Evolutionary conservation across 768 basidiomycete genomes (phyloP).

Genomic region (Strobilomyces dryophilus): DNA sequence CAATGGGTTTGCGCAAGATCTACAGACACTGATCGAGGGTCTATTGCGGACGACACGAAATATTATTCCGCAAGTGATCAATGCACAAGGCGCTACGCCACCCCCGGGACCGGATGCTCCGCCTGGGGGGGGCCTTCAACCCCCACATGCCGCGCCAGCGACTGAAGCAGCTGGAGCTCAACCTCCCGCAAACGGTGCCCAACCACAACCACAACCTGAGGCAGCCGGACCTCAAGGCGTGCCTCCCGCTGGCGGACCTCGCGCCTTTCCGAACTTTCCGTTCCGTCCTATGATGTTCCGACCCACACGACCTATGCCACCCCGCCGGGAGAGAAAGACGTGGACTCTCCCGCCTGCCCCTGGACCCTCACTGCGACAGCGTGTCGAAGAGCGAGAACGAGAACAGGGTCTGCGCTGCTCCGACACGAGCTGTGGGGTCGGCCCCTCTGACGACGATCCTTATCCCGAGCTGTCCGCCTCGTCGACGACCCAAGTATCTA

Average conservation of each 20-base stretch:
- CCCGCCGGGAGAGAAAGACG: slow-evolving; percentile 35
- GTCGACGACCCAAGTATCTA: slow-evolving; percentile 20
- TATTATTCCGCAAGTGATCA: slow-evolving; percentile 22
- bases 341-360: slow-evolving; percentile 65
- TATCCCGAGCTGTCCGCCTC: slow-evolving; percentile 28
- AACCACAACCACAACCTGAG: slow-evolving; percentile 10
- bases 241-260: slow-evolving; percentile 6
- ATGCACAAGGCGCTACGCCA: slow-evolving; percentile 8
- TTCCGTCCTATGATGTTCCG: slow-evolving; percentile 21
- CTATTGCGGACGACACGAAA: slow-evolving; percentile 24
- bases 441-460: slow-evolving; percentile 72
- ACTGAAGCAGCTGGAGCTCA: slow-evolving; percentile 7
- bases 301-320: slow-evolving; percentile 22
- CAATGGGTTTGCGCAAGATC: slow-evolving; percentile 18
- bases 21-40: slow-evolving; percentile 25
- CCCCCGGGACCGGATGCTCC: not conserved
- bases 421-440: slow-evolving; percentile 70
- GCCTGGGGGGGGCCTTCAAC: not conserved
- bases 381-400: slow-evolving; percentile 67
- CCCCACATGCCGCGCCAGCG: slow-evolving; percentile 1
- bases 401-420: slow-evolving; percentile 70
- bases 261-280: slow-evolving; percentile 12
- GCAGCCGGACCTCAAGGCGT: slow-evolving; percentile 5
- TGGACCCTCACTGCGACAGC: slow-evolving; percentile 67
- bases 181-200: not conserved